These are phyloP conservation scores for Gossypium schwendimanii DNA, from an alignment of 441 rosid genomes.

Conservation along the genomic window DNA sequence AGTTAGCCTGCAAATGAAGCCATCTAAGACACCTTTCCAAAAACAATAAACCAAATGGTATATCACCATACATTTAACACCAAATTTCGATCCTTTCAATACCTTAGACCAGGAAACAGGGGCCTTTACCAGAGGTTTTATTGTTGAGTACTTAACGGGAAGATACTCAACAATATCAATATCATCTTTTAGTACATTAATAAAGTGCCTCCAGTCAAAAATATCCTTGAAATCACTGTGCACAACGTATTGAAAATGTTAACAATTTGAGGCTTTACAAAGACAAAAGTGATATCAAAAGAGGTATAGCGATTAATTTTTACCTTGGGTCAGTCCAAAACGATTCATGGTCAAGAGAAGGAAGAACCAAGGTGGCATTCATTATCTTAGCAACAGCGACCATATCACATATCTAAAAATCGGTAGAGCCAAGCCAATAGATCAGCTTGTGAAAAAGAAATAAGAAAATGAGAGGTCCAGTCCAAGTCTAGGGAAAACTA, in stretches of 20 bases:
- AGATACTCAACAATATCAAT: slow-evolving; percentile 69
- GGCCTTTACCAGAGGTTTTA: slow-evolving; percentile 64
- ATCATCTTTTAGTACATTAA: slow-evolving; percentile 62
- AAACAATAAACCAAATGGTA: neutral
- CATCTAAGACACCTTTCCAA: slow-evolving; percentile 15
- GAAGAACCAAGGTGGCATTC: slow-evolving; percentile 96
- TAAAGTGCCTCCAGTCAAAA: slow-evolving; percentile 88
- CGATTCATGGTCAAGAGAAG: slow-evolving; percentile 80
- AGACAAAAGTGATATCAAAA: neutral
- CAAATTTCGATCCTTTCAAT: slow-evolving; percentile 13
- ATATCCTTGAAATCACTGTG: slow-evolving; percentile 85
- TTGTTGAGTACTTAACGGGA: slow-evolving; percentile 43
- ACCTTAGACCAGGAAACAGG: slow-evolving; percentile 99
- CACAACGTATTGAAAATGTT: slow-evolving; percentile 5
- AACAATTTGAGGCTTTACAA: neutral
- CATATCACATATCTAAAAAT: slow-evolving; percentile 83
- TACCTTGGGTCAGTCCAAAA: slow-evolving; percentile 98
- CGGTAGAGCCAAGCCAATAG: neutral
- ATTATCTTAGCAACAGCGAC: slow-evolving; percentile 88
- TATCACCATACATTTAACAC: neutral
- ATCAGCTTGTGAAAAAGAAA: neutral
- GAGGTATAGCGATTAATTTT: neutral
- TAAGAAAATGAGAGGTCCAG: neutral
- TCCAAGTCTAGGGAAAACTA: slow-evolving; percentile 5
- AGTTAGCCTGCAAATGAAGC: slow-evolving; percentile 65